phyloP scores from a whole-genome alignment of 2,329 filamentous ascomycete species.

The Colletotrichum coccodes region DNA sequence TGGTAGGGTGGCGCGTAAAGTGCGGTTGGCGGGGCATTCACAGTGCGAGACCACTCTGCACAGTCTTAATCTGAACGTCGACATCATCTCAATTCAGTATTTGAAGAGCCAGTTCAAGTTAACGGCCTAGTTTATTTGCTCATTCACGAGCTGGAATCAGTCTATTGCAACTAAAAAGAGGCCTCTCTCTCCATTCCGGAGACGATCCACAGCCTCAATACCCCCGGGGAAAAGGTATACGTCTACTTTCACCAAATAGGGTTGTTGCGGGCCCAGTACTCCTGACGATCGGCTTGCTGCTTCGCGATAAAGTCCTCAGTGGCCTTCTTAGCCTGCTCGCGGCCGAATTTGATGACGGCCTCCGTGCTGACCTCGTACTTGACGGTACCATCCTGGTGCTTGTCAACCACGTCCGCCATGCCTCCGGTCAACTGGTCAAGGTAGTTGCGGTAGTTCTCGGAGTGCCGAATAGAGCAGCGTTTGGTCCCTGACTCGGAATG shows the following conservation, averaged over 20 bases:
- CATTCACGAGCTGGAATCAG: too few species aligned
- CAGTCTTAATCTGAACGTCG: too few species aligned
- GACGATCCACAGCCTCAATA: not conserved
- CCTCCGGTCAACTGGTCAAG: conserved; percentile 52
- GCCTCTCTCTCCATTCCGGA: too few species aligned
- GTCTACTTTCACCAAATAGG: conserved; percentile 30
- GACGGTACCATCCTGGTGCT: conserved; percentile 45
- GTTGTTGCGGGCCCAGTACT: conserved; percentile 4
- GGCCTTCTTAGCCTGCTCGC: not conserved
- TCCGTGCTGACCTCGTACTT: conserved; percentile 43
- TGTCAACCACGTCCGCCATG: conserved; percentile 46
- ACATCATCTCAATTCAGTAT: too few species aligned
- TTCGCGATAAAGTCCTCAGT: conserved; percentile 15
- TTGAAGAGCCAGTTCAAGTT: too few species aligned
- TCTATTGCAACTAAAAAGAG: too few species aligned
- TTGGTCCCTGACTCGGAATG: conserved; percentile 58
- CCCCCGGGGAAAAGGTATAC: too few species aligned
- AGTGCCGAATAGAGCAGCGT: conserved; percentile 55
- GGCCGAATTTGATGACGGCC: conserved; percentile 26
- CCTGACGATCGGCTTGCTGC: conserved; percentile 6
- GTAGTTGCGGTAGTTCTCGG: conserved; percentile 49
- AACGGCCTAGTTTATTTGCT: too few species aligned
- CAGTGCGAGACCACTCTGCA: too few species aligned
- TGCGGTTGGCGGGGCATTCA: conserved; percentile 7
- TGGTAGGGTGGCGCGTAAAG: conserved; percentile 23